Base-by-base conservation (phyloP, 805 yeast species). In the Blastobotrys robertii region DNA sequence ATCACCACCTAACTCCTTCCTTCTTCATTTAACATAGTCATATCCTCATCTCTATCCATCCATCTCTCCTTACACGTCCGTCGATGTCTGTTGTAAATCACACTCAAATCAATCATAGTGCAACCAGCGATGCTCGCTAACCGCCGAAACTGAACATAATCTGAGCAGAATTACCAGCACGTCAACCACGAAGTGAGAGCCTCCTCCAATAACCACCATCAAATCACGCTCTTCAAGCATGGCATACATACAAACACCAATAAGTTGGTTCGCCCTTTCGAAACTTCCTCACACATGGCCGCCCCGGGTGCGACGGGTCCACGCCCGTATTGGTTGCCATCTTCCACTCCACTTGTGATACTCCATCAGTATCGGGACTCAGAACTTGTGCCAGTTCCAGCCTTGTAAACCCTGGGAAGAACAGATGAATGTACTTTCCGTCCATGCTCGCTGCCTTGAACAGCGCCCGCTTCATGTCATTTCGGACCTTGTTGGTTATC, bases 261-360 rank as follows among this genome's bases (percentile, higher is more conserved):
- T 82, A 82, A 2, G 85, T 80, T 0, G 92, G 87, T 56, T 84
- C 94, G 4, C 95, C 94, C 39, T 77, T 73, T 37, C 74, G 68
- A 53, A 85, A 81, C 41, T 78, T 77, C 14, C 80, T 67, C 1
- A 85, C 81, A 59, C 95, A 85, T 0, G 90, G 81, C 59, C 84
- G 67, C 12, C 77, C 73, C 14, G 73, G 69, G 55, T 84, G 94
- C 49, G 59, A 34, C 39, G 64, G 58, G 36, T 55, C 50, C 30
- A 58, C 60, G 37, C 53, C 53, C 29, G 45, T 50, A 36, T 41
- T 50, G 3, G 56, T 59, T n/a, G 52, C 48, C 12, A 43, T 38
- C 28, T 42, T 13, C 34, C 41, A 51, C 34, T 49, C 54, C 48
- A n/a, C 41, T 39, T 35, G 43, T 38, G 38, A 43, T 19, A 13